A percentile compares a stretch with the other conserved stretches of the same genome.
Evolutionary conservation across 106 monocot genomes (phyloP).

Genomic region (Dioscorea dumetorum): DNA sequence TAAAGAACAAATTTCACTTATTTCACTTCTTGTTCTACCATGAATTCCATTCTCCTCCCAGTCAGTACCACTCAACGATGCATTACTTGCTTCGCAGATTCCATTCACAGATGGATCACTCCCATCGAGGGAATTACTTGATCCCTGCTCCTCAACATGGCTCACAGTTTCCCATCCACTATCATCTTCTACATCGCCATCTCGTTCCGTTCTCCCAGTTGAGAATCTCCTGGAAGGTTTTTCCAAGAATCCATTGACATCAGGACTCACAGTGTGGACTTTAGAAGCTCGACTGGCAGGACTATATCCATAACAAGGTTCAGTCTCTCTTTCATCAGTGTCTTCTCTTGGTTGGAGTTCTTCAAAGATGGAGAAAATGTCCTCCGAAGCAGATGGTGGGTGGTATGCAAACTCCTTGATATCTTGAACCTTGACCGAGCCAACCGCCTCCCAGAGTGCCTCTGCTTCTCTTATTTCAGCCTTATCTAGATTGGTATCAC

Average conservation of each 20-base stretch:
- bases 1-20: conserved; percentile 55
- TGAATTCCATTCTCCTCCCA: conserved; percentile 41
- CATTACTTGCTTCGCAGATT: conserved; percentile 42
- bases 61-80: conserved; percentile 54
- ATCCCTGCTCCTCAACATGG: conserved; percentile 66
- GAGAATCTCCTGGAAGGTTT: conserved; percentile 15
- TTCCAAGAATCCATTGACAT: conserved; percentile 28
- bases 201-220: conserved; percentile 17
- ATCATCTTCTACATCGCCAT: conserved; percentile 62
- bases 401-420: conserved; percentile 72
- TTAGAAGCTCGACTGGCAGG: conserved; percentile 40
- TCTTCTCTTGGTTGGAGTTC: conserved; percentile 50
- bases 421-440: conserved; percentile 36
- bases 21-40: conserved; percentile 34
- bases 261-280: conserved; percentile 49
- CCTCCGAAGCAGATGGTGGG: conserved; percentile 66
- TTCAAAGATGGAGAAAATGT: conserved; percentile 77
- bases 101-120: conserved; percentile 79
- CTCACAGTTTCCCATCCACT: conserved; percentile 90
- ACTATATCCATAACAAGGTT: conserved; percentile 35
- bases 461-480: conserved; percentile 46
- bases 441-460: conserved; percentile 44
- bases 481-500: conserved; percentile 1
- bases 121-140: conserved; percentile 68
- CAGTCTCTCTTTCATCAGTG: conserved; percentile 47